phyloP scores from a whole-genome alignment of 306 rosid species.

The Citrullus mucosospermus region DNA sequence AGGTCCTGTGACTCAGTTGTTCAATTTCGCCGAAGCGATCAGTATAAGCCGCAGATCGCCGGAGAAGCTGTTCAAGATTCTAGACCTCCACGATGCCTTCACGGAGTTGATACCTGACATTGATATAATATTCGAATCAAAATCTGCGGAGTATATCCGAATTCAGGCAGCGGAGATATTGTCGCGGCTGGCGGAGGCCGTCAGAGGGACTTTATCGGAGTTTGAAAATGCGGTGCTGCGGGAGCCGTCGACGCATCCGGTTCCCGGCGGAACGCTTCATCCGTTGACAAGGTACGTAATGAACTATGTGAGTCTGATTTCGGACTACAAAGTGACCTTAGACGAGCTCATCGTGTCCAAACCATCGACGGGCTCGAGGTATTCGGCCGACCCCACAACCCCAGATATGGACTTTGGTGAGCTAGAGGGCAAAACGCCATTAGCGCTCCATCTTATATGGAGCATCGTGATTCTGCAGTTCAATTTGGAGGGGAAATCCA shows the following conservation, averaged over 20 bases:
- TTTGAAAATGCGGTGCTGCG: conserved; percentile 86
- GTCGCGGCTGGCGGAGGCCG: conserved; percentile 89
- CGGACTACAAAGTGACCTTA: conserved; percentile 76
- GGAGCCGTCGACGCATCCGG: conserved; percentile 81
- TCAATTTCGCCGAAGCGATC: conserved; percentile 83
- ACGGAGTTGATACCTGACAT: conserved; percentile 83
- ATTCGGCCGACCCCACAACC: conserved; percentile 62
- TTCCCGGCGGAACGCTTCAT: conserved; percentile 94
- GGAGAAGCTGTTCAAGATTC: conserved; percentile 84
- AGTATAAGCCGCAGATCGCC: conserved; percentile 88
- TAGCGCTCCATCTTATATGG: conserved; percentile 95
- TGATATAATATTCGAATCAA: conserved; percentile 72
- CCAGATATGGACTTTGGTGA: conserved; percentile 91
- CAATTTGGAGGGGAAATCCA: conserved; percentile 84
- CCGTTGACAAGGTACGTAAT: conserved; percentile 95
- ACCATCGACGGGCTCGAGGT: conserved; percentile 74
- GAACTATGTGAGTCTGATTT: conserved; percentile 87
- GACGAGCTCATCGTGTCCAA: conserved; percentile 80
- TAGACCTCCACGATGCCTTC: conserved; percentile 79
- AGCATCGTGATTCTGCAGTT: conserved; percentile 79
- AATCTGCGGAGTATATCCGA: conserved; percentile 71
- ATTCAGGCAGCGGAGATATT: conserved; percentile 88
- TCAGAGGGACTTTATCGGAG: conserved; percentile 81
- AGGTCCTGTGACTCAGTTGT: conserved; percentile 86
- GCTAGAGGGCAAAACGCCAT: conserved; percentile 61